Evolutionary conservation across 805 yeast genomes (phyloP).

Genomic region (Diddensiella caesifluorescens): DNA sequence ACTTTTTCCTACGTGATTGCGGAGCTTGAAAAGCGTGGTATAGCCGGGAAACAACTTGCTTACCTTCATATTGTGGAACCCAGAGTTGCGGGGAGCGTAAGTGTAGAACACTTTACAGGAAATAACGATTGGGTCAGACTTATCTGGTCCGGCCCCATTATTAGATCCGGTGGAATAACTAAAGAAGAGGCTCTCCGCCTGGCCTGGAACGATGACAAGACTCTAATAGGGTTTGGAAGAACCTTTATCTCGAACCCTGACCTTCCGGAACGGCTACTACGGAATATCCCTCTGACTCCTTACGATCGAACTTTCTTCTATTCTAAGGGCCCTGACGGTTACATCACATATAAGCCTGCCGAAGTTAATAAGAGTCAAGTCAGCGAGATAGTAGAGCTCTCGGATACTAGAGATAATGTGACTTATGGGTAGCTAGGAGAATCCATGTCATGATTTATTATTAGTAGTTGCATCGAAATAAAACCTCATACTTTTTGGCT

Average conservation of each 20-base stretch:
- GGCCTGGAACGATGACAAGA: constrained; percentile 24
- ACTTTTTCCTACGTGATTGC: constrained; percentile 37
- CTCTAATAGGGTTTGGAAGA: constrained; percentile 42
- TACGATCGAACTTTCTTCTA: constrained; percentile 49
- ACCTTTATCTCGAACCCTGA: constrained; percentile 54
- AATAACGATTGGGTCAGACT: constrained; percentile 20
- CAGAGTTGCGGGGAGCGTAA: constrained; percentile 25
- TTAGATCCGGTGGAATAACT: constrained; percentile 12
- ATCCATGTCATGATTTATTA: no score
- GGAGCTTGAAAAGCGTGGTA: constrained; percentile 38
- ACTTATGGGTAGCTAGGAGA: no score
- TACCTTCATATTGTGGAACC: constrained; percentile 38
- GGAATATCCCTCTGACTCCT: constrained; percentile 37
- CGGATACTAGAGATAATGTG: no score
- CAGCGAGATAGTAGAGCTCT: no score
- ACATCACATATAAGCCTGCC: constrained; percentile 2
- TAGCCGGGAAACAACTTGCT: constrained; percentile 32
- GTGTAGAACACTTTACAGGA: constrained; percentile 18
- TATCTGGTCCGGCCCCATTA: constrained; percentile 11
- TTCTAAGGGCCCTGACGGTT: constrained; percentile 1
- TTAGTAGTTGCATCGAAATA: no score
- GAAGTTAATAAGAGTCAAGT: no score
- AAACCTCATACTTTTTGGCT: no score
- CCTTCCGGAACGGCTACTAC: constrained; percentile 40
- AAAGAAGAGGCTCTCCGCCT: constrained; percentile 17